A percentile compares a stretch with the other conserved stretches of the same genome.
These are phyloP conservation scores for Barnettozyma wickerhamii DNA, from an alignment of 805 yeast genomes.

Conservation along the genomic window DNA sequence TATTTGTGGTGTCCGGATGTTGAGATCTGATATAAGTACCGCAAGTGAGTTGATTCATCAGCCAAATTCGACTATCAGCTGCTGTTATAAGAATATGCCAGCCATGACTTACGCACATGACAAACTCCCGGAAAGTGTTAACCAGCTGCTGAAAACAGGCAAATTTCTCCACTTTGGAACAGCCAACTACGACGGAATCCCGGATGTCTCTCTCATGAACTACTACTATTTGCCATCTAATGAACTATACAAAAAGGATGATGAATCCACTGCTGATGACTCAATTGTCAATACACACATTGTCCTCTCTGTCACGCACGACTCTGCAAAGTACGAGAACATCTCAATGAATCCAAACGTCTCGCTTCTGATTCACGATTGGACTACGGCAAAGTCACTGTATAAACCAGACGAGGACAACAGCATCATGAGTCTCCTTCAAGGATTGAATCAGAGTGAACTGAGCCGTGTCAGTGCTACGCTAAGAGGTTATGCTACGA, in stretches of 20 bases:
- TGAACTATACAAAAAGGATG: conserved; percentile 25
- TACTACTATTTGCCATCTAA: conserved; percentile 59
- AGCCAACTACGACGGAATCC: conserved; percentile 51
- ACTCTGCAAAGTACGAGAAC: conserved; percentile 73
- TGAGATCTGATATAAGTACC: too few species aligned
- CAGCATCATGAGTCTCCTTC: conserved; percentile 55
- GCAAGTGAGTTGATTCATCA: too few species aligned
- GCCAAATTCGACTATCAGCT: too few species aligned
- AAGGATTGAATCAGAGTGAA: conserved; percentile 75
- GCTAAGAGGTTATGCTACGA: conserved; percentile 63
- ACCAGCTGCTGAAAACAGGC: conserved; percentile 50
- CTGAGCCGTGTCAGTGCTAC: conserved; percentile 80
- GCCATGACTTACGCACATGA: conserved; percentile 24
- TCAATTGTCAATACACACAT: conserved; percentile 44
- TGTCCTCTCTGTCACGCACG: conserved; percentile 65
- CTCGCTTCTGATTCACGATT: conserved; percentile 83
- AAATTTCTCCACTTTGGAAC: conserved; percentile 85
- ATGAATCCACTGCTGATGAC: conserved; percentile 23
- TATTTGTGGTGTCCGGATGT: too few species aligned
- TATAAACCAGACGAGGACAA: conserved; percentile 32
- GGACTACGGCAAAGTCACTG: conserved; percentile 63
- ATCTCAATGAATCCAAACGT: conserved; percentile 69
- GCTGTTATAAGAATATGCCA: too few species aligned
- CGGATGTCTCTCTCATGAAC: conserved; percentile 91
- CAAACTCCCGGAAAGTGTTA: conserved; percentile 34